These are phyloP conservation scores for Pelargonium cotyledonis DNA, from an alignment of 441 rosid genomes.

Conservation along the genomic window DNA sequence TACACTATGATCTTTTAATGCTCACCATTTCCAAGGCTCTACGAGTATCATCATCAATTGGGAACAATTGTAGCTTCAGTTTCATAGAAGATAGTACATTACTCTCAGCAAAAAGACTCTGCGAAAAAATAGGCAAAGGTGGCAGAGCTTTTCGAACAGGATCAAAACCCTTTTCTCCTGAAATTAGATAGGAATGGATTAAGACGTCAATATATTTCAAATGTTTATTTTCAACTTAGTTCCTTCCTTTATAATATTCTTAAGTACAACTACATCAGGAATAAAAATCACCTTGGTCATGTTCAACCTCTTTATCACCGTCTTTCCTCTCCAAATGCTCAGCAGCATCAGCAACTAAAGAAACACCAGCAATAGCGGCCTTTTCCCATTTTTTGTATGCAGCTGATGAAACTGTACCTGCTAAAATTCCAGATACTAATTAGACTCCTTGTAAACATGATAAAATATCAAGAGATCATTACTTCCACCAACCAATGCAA, in stretches of 20 bases:
- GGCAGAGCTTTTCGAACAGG: conserved; percentile 37
- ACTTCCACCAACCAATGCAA: conserved; percentile 3
- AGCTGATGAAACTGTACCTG: conserved; percentile 44
- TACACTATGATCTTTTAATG: conserved; percentile 15
- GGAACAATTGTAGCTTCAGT: conserved; percentile 92
- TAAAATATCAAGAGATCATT: neutral
- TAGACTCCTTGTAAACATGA: conserved; percentile 2
- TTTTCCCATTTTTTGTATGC: conserved; percentile 93
- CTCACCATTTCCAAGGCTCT: conserved; percentile 89
- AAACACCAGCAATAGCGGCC: conserved; percentile 98
- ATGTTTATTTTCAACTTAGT: conserved; percentile 16
- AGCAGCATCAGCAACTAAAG: conserved; percentile 99
- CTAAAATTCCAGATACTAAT: conserved; percentile 16
- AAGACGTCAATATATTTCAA: conserved; percentile 13
- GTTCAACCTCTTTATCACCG: conserved; percentile 42
- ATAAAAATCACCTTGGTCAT: conserved; percentile 32
- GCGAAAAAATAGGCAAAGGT: conserved; percentile 39
- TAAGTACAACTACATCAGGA: neutral
- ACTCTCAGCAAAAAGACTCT: conserved; percentile 41
- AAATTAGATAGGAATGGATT: conserved; percentile 24
- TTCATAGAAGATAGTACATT: conserved; percentile 44
- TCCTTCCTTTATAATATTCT: conserved; percentile 4
- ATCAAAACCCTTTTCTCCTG: conserved; percentile 40
- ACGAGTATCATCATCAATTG: conserved; percentile 82
- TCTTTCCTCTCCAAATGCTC: conserved; percentile 82